Percentiles rank a stretch among this genome's conserved stretches.
Evolutionary conservation across 2,329 filamentous ascomycete species (phyloP).

Genomic region (Cladosporium sp.): DNA sequence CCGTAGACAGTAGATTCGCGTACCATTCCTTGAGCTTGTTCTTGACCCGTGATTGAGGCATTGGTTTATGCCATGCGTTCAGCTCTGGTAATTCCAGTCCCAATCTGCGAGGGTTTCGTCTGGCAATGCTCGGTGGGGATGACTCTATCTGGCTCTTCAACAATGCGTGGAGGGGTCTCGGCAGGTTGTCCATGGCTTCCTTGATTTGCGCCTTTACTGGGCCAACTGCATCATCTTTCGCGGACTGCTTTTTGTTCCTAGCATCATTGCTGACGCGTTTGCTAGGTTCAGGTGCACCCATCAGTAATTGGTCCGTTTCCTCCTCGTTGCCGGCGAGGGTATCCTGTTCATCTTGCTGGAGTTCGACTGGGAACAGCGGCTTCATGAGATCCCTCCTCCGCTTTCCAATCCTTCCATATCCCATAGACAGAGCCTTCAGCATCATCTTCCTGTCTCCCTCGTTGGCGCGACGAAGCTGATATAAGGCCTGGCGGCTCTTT

Average conservation of each 20-base stretch:
- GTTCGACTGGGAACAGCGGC: slow-evolving; percentile 1
- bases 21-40: slow-evolving; percentile 44
- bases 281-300: too few species aligned
- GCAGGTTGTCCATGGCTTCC: not conserved
- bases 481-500: slow-evolving; percentile 42
- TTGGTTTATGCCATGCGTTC: slow-evolving; percentile 44
- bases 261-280: too few species aligned
- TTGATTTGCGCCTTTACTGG: slow-evolving; percentile 3
- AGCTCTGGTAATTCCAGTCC: slow-evolving; percentile 35
- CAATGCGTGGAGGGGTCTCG: slow-evolving; percentile 20
- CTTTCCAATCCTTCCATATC: slow-evolving; percentile 56
- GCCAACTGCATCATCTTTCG: not conserved
- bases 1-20: slow-evolving; percentile 36
- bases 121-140: slow-evolving; percentile 28
- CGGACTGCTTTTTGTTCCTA: too few species aligned
- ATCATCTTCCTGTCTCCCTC: slow-evolving; percentile 50
- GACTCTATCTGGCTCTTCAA: slow-evolving; percentile 25
- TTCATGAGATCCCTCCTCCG: slow-evolving; percentile 47
- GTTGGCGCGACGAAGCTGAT: slow-evolving; percentile 50
- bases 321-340: too few species aligned
- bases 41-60: slow-evolving; percentile 41
- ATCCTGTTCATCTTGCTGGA: not conserved
- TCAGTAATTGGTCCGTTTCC: too few species aligned
- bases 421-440: slow-evolving; percentile 48
- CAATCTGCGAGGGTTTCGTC: slow-evolving; percentile 22